Percentiles rank a stretch among this genome's conserved stretches.
Evolutionary conservation across 192 early-diverging fungal species (phyloP).

Genomic region (Rhizoclosmatium sp.): DNA sequence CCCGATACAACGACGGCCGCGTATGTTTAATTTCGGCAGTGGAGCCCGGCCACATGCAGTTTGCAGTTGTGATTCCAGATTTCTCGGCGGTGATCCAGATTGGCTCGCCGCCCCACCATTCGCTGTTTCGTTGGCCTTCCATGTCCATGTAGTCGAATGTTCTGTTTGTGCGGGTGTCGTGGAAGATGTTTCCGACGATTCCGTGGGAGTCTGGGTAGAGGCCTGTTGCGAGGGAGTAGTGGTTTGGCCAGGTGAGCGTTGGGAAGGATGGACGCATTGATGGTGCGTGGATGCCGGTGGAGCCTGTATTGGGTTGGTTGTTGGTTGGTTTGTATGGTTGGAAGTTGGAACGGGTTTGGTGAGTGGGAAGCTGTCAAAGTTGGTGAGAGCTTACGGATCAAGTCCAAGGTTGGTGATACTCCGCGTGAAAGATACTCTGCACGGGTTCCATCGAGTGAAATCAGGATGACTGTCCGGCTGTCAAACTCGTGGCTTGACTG

Average conservation of each 20-base stretch:
- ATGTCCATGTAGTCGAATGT: conserved; percentile 81
- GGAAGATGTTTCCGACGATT: conserved; percentile 91
- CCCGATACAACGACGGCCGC: conserved; percentile 71
- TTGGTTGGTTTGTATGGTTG: background rate
- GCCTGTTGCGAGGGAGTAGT: conserved; percentile 86
- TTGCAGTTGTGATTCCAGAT: conserved; percentile 71
- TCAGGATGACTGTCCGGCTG: conserved; percentile 63
- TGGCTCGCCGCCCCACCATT: conserved; percentile 83
- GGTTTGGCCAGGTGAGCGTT: conserved; percentile 89
- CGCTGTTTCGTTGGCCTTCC: conserved; percentile 62
- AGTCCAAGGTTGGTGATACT: conserved; percentile 70
- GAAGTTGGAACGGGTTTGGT: background rate
- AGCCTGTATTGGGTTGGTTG: conserved; percentile 35
- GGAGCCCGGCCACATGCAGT: conserved; percentile 88
- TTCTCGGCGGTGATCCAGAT: conserved; percentile 83
- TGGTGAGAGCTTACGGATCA: conserved; percentile 57
- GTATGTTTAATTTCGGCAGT: conserved; percentile 60
- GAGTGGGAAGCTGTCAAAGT: background rate
- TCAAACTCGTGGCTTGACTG: background rate
- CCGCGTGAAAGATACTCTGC: conserved; percentile 81
- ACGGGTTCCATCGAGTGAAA: conserved; percentile 89
- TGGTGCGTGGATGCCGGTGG: conserved; percentile 60
- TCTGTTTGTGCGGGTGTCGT: conserved; percentile 71
- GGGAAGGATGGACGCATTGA: conserved; percentile 79
- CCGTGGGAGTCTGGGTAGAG: conserved; percentile 90